A percentile compares a stretch with the other conserved stretches of the same genome.
Conservation (phyloP, 208 protist genomes). For the Trypanosoma cruzi region DNA sequence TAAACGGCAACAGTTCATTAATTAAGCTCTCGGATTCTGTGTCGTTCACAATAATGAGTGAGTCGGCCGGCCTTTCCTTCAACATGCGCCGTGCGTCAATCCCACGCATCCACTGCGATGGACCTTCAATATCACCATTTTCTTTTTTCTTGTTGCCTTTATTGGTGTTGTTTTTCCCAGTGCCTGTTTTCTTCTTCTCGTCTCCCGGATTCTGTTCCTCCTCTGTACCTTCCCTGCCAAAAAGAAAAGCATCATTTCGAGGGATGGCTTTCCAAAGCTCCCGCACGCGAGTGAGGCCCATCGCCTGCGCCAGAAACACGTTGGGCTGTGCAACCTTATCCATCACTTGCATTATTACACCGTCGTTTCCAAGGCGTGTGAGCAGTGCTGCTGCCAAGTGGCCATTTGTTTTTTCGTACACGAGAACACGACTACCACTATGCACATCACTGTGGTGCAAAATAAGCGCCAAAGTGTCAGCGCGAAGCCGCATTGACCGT, state of each 20-base stretch:
- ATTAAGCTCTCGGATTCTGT: constrained; percentile 43
- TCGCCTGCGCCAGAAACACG: constrained; percentile 53
- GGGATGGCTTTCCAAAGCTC: constrained; percentile 88
- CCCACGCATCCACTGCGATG: constrained; percentile 81
- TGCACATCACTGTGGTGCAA: constrained; percentile 87
- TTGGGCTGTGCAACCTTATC: constrained; percentile 82
- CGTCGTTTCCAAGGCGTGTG: constrained; percentile 64
- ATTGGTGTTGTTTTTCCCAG: not conserved
- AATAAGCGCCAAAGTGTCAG: constrained; percentile 86
- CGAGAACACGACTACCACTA: constrained; percentile 68
- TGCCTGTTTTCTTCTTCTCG: not conserved
- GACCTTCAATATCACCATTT: constrained; percentile 17
- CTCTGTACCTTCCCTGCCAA: constrained; percentile 28
- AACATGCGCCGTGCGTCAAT: constrained; percentile 62
- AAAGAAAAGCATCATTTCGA: constrained; percentile 70
- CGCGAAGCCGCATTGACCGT: constrained; percentile 65
- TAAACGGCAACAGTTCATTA: constrained; percentile 70
- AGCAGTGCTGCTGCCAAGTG: constrained; percentile 72
- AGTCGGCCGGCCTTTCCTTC: constrained; percentile 57
- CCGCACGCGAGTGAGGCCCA: constrained; percentile 60
- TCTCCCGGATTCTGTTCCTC: constrained; percentile 34
- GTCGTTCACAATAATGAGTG: constrained; percentile 72
- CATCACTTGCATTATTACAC: constrained; percentile 80
- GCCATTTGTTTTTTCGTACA: constrained; percentile 88
- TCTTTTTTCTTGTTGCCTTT: constrained; percentile 4